Conservation (phyloP, 1,139 yeast species). For the Arxiozyma heterogenica region DNA sequence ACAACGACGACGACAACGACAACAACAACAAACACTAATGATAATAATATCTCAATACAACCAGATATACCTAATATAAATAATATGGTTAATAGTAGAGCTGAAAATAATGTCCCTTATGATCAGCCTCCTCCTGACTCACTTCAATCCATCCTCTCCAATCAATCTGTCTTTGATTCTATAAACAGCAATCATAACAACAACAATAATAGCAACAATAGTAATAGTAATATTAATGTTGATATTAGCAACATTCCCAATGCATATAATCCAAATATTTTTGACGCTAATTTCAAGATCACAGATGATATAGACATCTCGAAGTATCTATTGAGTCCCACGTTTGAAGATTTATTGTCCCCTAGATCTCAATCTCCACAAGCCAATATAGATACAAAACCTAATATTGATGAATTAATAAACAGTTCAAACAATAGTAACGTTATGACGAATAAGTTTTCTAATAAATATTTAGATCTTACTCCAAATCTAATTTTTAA, state of each 20-base stretch:
- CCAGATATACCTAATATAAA: not conserved
- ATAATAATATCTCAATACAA: not conserved
- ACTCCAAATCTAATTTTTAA: no score
- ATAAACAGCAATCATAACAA: no score
- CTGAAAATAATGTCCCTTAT: not conserved
- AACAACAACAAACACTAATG: not conserved
- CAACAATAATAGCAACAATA: not conserved
- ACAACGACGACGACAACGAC: not conserved
- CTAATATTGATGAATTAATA: not conserved
- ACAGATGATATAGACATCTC: not conserved
- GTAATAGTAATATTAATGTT: no score
- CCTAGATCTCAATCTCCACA: not conserved
- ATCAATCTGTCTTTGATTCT: not conserved
- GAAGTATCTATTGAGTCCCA: not conserved
- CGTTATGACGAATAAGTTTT: not conserved
- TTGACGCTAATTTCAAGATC: not conserved
- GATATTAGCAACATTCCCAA: not conserved
- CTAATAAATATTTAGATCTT: not conserved
- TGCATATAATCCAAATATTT: not conserved
- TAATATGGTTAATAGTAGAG: not conserved
- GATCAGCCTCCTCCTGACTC: not conserved
- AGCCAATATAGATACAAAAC: not conserved
- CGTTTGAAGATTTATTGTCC: not conserved
- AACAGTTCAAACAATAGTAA: not conserved
- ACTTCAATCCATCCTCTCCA: not conserved